These are phyloP conservation scores for Candida fluviatilis DNA, from an alignment of 805 yeast genomes.

Conservation along the genomic window DNA sequence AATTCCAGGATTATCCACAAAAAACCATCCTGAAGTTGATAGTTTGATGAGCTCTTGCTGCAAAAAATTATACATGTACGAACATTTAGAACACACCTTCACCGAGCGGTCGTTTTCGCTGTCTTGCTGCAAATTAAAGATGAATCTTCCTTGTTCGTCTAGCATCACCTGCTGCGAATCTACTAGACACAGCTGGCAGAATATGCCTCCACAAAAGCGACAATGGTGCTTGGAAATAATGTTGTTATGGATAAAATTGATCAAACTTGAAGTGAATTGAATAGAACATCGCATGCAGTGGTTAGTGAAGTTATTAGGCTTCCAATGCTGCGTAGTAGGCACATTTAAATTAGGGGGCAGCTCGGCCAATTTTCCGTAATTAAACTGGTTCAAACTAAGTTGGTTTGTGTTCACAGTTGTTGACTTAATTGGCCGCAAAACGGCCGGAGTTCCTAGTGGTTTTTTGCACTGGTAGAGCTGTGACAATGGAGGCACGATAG, in stretches of 20 bases:
- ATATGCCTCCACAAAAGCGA: constrained; percentile 47
- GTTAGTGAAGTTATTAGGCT: constrained; percentile 37
- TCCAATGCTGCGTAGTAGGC: constrained; percentile 53
- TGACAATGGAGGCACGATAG: constrained; percentile 2
- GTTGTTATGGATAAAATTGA: constrained; percentile 12
- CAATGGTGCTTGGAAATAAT: constrained; percentile 41
- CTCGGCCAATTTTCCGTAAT: neutral
- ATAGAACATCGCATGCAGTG: constrained; percentile 42
- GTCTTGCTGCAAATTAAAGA: neutral
- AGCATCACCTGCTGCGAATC: constrained; percentile 6
- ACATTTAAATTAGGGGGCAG: neutral
- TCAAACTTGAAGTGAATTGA: constrained; percentile 26
- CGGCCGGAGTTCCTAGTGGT: constrained; percentile 50
- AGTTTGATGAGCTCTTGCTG: constrained; percentile 1
- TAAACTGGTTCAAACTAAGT: constrained; percentile 1
- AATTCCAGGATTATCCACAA: constrained; percentile 1
- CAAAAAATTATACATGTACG: constrained; percentile 1
- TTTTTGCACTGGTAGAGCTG: constrained; percentile 47
- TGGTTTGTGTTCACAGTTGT: constrained; percentile 1
- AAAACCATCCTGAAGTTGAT: constrained; percentile 1
- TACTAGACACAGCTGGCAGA: constrained; percentile 32
- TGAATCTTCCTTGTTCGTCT: neutral
- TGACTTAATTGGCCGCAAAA: constrained; percentile 36
- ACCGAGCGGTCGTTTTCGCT: neutral
- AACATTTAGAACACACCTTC: constrained; percentile 2